These are phyloP conservation scores for Meredithiella fracta DNA, from an alignment of 2,329 filamentous ascomycete genomes.

Conservation along the genomic window DNA sequence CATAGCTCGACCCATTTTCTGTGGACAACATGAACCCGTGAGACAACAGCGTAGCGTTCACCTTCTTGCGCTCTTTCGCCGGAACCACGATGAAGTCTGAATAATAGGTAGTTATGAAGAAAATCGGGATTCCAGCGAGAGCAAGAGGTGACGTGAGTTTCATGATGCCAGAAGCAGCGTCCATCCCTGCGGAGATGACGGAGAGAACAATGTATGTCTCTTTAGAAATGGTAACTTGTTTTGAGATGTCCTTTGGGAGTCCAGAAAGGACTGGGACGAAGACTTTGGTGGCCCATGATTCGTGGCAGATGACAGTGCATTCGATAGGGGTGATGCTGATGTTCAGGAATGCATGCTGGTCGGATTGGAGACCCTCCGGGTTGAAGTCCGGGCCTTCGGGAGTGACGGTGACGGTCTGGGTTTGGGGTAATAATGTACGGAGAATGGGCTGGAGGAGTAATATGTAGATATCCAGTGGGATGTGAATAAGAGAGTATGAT, in stretches of 20 bases:
- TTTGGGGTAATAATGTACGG: constrained; percentile 60
- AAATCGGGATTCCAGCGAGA: constrained; percentile 84
- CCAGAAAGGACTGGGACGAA: constrained; percentile 55
- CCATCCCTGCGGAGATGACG: constrained; percentile 76
- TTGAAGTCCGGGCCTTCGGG: constrained; percentile 18
- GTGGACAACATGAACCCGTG: constrained; percentile 68
- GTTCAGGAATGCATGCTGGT: constrained; percentile 71
- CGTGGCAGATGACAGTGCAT: constrained; percentile 80
- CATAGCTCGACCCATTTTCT: constrained; percentile 35
- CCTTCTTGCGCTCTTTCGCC: constrained; percentile 51
- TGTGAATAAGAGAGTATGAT: constrained; percentile 74
- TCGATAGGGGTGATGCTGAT: constrained; percentile 84
- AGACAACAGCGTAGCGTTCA: constrained; percentile 59
- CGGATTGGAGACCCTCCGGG: constrained; percentile 18
- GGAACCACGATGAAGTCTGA: constrained; percentile 93
- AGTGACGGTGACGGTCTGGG: constrained; percentile 25
- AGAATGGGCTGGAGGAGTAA: constrained; percentile 74
- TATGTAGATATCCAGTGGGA: constrained; percentile 63
- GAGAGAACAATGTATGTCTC: constrained; percentile 81
- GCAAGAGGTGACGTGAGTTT: constrained; percentile 84
- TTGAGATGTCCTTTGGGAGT: constrained; percentile 38
- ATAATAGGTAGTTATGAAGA: constrained; percentile 98
- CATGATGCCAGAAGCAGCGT: constrained; percentile 78
- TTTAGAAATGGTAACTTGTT: constrained; percentile 53
- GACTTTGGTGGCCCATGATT: constrained; percentile 52